Evolutionary conservation across 108 stramenopile genomes (phyloP).

Genomic region (Cyclotella baltica): DNA sequence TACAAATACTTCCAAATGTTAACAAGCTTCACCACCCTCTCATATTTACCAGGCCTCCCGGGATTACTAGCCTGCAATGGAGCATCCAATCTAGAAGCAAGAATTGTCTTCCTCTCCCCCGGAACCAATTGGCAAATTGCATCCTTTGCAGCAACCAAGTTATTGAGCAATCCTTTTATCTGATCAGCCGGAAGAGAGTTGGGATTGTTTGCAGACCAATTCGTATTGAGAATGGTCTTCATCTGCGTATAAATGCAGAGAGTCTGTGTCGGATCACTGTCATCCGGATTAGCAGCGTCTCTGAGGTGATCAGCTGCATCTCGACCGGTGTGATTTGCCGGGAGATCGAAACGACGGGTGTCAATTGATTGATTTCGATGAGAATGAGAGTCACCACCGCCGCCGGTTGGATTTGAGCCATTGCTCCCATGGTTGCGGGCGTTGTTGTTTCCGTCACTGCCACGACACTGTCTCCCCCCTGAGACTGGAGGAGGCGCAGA

Average conservation of each 20-base stretch:
- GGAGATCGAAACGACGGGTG: not conserved
- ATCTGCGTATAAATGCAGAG: not conserved
- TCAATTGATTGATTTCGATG: not conserved
- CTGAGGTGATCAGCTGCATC: not conserved
- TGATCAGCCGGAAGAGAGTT: not conserved
- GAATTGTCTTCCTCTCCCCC: not conserved
- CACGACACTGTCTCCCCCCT: too few species aligned
- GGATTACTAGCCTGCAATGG: not conserved
- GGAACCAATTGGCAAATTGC: not conserved
- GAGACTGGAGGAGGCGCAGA: too few species aligned
- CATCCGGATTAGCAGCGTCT: not conserved
- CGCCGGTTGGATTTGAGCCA: too few species aligned
- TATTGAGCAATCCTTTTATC: not conserved
- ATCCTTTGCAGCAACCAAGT: not conserved
- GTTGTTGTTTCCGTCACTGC: too few species aligned
- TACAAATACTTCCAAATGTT: not conserved
- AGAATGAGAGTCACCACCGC: not conserved
- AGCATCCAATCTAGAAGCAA: too few species aligned
- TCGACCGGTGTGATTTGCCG: not conserved
- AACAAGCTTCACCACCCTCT: not conserved
- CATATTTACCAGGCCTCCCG: not conserved
- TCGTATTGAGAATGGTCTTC: not conserved
- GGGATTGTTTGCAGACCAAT: not conserved
- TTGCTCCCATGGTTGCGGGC: too few species aligned
- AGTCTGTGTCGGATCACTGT: not conserved